Base-by-base conservation (phyloP, 148 eudicot species). In the Vaccinium darrowii region DNA sequence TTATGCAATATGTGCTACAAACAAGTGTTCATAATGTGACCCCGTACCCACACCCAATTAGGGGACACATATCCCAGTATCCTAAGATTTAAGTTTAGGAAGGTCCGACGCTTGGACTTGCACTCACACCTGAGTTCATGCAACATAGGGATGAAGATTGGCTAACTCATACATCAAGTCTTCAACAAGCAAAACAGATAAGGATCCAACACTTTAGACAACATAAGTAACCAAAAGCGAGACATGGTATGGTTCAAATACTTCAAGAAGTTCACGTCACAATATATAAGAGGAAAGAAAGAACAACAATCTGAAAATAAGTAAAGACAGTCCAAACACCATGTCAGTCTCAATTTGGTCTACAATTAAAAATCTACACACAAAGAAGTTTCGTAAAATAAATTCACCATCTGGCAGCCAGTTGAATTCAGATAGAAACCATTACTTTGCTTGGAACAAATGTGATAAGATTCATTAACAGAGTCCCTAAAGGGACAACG, bases 311-410 rank as follows among this genome's bases (percentile, higher is more conserved):
- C 53, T 47, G 53, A 72, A 47, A 65, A 16, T 4, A 73, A 30
- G 36, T 36, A 71, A 30, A 36, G 9, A 73, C n/a, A 39, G n/a
- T 33, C n/a, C 39, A 76, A 43, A 76, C 18, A 76, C 30, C 25
- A 36, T 74, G 50, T 21, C 54, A 76, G 54, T 76, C 23, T 76
- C 39, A 76, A 49, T 76, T 76, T 43, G 49, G 79, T 73, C 76
- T 73, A 75, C 51, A 3, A 75, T 27, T 69, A 25, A 25, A 19
- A 71, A 71, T 71, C 75, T 27, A 27, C 30, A 65, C 63, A 75
- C 25, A 4, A 39, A 75, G 25, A 43, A 47, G 50, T 75, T 43
- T 39, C 19, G 78, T 21, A n/a, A 9, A 49, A n/a, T 49, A 1
- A 76, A 76, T 21, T 47, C 56, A 49, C 27, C 79, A 49, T 49